Evolutionary conservation across 2,329 filamentous ascomycete species (phyloP), one percentile per base, ranked within the genome.

Genomic region (Colletotrichum sp.): DNA sequence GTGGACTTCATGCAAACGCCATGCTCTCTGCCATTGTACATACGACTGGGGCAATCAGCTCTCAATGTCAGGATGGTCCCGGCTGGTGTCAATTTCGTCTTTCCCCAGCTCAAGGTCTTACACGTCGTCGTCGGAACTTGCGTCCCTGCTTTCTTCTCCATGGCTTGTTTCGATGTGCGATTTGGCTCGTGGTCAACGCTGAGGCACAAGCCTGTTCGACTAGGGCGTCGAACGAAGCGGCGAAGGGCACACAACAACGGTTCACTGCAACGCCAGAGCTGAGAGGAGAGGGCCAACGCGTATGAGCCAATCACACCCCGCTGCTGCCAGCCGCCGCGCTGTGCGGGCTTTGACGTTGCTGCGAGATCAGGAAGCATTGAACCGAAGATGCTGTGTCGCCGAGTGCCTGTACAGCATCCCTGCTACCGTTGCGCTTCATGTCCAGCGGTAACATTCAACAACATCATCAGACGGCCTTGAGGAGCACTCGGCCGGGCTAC

Each of bases 331-430:
- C 33, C 27, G 58, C 27, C 36, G 55, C 21, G n/a, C 70, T 64
- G 33, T 38, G 36, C 31, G 70, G 58, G 57, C 33, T 31, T 68
- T 47, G 21, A 66, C 33, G 58, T 31, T 55, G 70, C 66, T 72
- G 66, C 64, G 33, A 72, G 70, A 70, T 72, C 58, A 47, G 54
- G 58, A 66, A 63, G 66, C 43, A 58, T 31, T 59, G 36, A 59
- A 36, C 58, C 70, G 47, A 64, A 57, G 43, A 69, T 70, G 47
- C 5, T 58, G 57, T 72, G 47, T 18, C 27, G 69, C 57, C 24
- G 43, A 38, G 31, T n/a, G 64, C 33, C 51, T 24, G 62, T 33
- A 47, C 58, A 18, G 58, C 36, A 54, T 69, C 47, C 47, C 33
- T 47, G 58, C 47, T 36, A n/a, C 43, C 58, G 54, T 29, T 29